Conservation (phyloP, 2,329 filamentous ascomycete genomes). For the Xylariaceae sp. region DNA sequence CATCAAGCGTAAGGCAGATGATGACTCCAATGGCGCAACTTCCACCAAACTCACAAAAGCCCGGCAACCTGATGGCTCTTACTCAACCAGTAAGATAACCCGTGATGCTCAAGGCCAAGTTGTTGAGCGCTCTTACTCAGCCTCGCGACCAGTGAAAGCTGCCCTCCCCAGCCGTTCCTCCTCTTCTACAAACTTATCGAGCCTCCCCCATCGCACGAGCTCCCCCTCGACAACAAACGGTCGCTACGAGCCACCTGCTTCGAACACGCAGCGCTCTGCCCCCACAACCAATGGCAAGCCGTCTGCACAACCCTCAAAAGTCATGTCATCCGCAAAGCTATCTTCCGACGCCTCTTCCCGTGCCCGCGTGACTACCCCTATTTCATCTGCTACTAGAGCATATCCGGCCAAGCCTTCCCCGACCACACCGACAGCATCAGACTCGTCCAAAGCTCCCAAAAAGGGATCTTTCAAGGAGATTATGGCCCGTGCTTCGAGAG, state of each 20-base stretch:
- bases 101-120: constrained; percentile 25
- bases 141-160: constrained; percentile 22
- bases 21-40: constrained; percentile 36
- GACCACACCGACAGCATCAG: constrained; percentile 24
- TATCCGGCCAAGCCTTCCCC: constrained; percentile 27
- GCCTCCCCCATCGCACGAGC: constrained; percentile 28
- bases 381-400: constrained; percentile 20
- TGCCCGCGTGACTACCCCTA: constrained; percentile 10
- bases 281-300: constrained; percentile 21
- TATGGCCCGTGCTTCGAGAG: constrained; percentile 67
- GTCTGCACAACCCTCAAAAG: constrained; percentile 6
- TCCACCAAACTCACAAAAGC: constrained; percentile 28
- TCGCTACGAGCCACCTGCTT: constrained; percentile 23
- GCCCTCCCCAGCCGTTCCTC: constrained; percentile 21
- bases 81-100: constrained; percentile 26
- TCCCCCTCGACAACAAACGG: constrained; percentile 26
- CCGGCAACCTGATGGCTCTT: constrained; percentile 28
- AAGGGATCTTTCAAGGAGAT: constrained; percentile 74
- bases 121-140: constrained; percentile 23
- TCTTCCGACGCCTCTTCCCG: neutral
- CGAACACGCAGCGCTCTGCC: constrained; percentile 18
- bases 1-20: constrained; percentile 58
- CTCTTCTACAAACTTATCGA: constrained; percentile 26
- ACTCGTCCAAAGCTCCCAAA: constrained; percentile 52
- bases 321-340: neutral